A percentile compares a stretch with the other conserved stretches of the same genome.
Evolutionary conservation across 139 green algal genomes (phyloP).

Genomic region (Auxenochlorella pyrenoidosa): DNA sequence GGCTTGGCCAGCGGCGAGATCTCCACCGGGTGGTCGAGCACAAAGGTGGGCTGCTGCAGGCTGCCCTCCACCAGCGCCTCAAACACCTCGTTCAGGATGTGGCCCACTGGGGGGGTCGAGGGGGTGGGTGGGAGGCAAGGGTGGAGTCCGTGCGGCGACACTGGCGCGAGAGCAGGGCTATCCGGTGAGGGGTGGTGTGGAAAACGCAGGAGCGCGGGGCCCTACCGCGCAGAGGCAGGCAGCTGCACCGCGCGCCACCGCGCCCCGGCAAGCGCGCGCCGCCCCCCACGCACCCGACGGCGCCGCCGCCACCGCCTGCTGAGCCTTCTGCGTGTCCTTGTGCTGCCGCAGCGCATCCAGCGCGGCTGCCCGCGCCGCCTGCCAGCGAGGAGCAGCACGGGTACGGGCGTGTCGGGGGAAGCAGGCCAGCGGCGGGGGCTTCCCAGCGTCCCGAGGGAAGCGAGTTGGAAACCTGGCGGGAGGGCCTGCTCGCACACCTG

Average conservation of each 20-base stretch:
- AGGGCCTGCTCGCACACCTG: too few relatives aligned
- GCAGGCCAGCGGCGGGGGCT: too few relatives aligned
- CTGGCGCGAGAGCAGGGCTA: background rate
- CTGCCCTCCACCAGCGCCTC: conserved; percentile 87
- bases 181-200: background rate
- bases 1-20: conserved; percentile 97
- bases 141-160: background rate
- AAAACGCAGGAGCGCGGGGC: background rate
- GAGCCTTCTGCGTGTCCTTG: conserved; percentile 19
- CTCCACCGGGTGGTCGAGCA: conserved; percentile 94
- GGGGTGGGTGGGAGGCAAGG: background rate
- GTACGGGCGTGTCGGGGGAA: background rate
- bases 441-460: too few relatives aligned
- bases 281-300: conserved; percentile 3
- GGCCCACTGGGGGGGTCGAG: conserved; percentile 56
- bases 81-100: conserved; percentile 95
- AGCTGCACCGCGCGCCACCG: too few relatives aligned
- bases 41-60: conserved; percentile 97
- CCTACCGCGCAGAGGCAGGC: too few relatives aligned
- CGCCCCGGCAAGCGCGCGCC: background rate
- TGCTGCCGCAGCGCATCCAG: conserved; percentile 46
- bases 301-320: conserved; percentile 44
- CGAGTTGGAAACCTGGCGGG: too few relatives aligned
- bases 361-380: conserved; percentile 54
- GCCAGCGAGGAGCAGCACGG: conserved; percentile 18